Conservation (phyloP, 2,329 filamentous ascomycete genomes). For the Boeremia lycopersici region DNA sequence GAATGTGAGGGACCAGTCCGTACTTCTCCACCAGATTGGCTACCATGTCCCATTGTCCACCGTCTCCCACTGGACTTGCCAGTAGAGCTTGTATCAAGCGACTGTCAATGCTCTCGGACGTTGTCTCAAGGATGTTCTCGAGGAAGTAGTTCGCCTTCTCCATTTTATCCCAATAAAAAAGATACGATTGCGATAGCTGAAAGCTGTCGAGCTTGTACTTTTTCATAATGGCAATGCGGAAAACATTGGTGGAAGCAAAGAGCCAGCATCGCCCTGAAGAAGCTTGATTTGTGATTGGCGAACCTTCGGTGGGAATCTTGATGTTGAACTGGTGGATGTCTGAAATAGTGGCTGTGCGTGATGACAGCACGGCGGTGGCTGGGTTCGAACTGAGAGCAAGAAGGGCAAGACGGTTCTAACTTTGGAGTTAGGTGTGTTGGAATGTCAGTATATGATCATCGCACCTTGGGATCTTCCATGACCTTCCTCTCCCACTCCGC, state of each 20-base stretch:
- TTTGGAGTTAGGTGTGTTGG: not conserved
- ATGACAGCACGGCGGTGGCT: conserved; percentile 69
- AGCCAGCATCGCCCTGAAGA: conserved; percentile 87
- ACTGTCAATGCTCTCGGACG: conserved; percentile 71
- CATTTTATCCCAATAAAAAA: conserved; percentile 94
- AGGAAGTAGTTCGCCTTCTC: conserved; percentile 92
- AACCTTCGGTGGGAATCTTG: conserved; percentile 80
- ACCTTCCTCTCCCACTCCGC: conserved; percentile 66
- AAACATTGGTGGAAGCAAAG: conserved; percentile 89
- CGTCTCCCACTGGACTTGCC: conserved; percentile 73
- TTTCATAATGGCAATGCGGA: conserved; percentile 86
- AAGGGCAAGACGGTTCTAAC: conserved; percentile 73
- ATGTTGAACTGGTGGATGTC: conserved; percentile 85
- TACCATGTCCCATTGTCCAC: conserved; percentile 93
- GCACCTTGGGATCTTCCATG: conserved; percentile 68
- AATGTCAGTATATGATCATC: not conserved
- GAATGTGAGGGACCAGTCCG: conserved; percentile 78
- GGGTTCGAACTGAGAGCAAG: conserved; percentile 73
- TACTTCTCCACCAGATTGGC: conserved; percentile 86
- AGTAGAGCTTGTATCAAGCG: conserved; percentile 75
- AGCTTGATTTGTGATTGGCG: conserved; percentile 83
- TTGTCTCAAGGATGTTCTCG: conserved; percentile 80
- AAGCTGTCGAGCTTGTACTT: conserved; percentile 78
- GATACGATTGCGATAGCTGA: conserved; percentile 84
- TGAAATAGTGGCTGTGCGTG: conserved; percentile 65